A percentile compares a stretch with the other conserved stretches of the same genome.
Conservation (phyloP, 331 rosid species). For the Telfairia occidentalis region DNA sequence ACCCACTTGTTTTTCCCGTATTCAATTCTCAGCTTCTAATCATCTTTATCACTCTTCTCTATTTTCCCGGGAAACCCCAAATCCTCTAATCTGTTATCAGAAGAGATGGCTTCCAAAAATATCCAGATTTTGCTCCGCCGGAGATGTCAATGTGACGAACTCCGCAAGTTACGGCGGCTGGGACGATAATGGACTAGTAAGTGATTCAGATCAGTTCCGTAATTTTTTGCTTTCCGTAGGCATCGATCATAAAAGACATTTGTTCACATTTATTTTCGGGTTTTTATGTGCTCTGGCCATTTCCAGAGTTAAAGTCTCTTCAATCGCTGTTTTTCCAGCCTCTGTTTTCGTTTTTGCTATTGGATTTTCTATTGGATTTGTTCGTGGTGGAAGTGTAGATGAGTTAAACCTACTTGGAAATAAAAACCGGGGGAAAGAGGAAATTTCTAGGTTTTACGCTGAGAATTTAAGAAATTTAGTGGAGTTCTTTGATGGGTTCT, state of each 20-base stretch:
- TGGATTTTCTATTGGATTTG: conserved; percentile 61
- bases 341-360: conserved; percentile 52
- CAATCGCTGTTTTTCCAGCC: conserved; percentile 63
- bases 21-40: conserved; percentile 15
- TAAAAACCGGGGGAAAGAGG: conserved; percentile 46
- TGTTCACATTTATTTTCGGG: conserved; percentile 52
- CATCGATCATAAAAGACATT: conserved; percentile 47
- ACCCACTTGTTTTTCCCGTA: conserved; percentile 15
- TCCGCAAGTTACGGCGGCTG: conserved; percentile 61
- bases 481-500: conserved; percentile 45
- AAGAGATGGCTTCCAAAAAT: conserved; percentile 23
- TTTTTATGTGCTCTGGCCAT: conserved; percentile 65
- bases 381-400: conserved; percentile 36
- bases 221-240: conserved; percentile 51
- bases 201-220: conserved; percentile 48
- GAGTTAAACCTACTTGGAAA: conserved; percentile 34
- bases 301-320: conserved; percentile 74
- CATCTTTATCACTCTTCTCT: conserved; percentile 25
- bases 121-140: conserved; percentile 19
- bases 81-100: conserved; percentile 14
- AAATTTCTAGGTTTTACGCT: conserved; percentile 20
- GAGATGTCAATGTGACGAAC: conserved; percentile 30
- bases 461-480: conserved; percentile 46
- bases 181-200: conserved; percentile 47
- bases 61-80: conserved; percentile 13